phyloP scores from a whole-genome alignment of 257 asterid species.

The Salvia hispanica region DNA sequence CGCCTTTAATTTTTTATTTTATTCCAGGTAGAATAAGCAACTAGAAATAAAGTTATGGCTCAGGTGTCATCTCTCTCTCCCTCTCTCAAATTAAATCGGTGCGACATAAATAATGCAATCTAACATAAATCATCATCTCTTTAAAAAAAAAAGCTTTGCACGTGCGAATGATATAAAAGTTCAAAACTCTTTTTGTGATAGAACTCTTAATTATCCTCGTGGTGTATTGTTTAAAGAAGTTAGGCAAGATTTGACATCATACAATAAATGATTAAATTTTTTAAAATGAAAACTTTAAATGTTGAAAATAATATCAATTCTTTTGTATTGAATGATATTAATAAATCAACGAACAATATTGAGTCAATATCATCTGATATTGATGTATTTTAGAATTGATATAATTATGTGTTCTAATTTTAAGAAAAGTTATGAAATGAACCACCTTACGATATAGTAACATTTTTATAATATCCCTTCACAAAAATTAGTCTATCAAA shows the following conservation, averaged over 20 bases:
- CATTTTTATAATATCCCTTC: no score
- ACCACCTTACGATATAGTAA: no score
- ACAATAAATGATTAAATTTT: not conserved
- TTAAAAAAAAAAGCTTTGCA: not conserved
- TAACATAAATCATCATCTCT: not conserved
- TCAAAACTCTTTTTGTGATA: not conserved
- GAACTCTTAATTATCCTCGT: not conserved
- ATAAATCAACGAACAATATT: no score
- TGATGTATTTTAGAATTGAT: no score
- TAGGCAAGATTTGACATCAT: not conserved
- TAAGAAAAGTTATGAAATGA: no score
- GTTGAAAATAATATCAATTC: no score
- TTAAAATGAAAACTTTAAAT: no score
- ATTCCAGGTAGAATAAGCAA: slow-evolving; percentile 1
- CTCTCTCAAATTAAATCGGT: not conserved
- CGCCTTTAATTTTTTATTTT: not conserved
- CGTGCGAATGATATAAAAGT: not conserved
- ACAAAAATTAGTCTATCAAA: no score
- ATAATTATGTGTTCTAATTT: no score
- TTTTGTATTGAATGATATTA: no score
- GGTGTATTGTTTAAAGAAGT: not conserved
- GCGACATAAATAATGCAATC: not conserved
- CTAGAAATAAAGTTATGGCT: not conserved
- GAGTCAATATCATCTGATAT: no score
- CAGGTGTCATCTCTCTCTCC: not conserved